A percentile compares a stretch with the other conserved stretches of the same genome.
Evolutionary conservation across 2,329 filamentous ascomycete species (phyloP).

Genomic region (Mycogone perniciosa): DNA sequence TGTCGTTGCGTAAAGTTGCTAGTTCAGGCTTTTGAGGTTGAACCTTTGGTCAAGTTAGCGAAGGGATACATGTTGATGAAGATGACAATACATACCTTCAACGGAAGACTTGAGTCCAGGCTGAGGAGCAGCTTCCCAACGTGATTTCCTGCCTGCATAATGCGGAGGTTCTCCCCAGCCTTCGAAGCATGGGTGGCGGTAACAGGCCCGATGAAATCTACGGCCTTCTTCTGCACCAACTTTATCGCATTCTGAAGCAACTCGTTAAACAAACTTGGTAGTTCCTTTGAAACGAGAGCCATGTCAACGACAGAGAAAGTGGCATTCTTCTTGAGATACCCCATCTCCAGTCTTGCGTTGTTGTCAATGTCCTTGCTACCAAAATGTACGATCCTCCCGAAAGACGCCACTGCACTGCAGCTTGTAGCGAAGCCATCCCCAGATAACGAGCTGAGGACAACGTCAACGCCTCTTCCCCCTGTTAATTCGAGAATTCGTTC

Average conservation of each 20-base stretch:
- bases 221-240: neutral
- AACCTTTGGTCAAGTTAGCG: conserved; percentile 4
- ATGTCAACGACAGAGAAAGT: conserved; percentile 9
- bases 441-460: conserved; percentile 25
- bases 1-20: conserved; percentile 3
- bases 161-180: conserved; percentile 1
- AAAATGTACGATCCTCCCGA: conserved; percentile 8
- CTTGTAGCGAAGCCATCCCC: conserved; percentile 6
- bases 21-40: conserved; percentile 9
- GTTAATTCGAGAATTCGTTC: conserved; percentile 18
- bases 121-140: conserved; percentile 5
- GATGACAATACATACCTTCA: conserved; percentile 2
- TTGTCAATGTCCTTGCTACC: conserved; percentile 7
- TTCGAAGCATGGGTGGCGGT: conserved; percentile 3
- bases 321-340: conserved; percentile 3
- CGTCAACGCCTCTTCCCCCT: conserved; percentile 19
- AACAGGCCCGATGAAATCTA: conserved; percentile 4
- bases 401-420: conserved; percentile 2
- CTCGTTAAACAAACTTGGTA: conserved; percentile 3
- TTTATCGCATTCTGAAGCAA: conserved; percentile 4
- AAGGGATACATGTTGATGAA: neutral
- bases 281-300: conserved; percentile 3
- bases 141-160: conserved; percentile 7
- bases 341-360: conserved; percentile 3
- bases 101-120: conserved; percentile 3